Base-by-base conservation (phyloP, 2,329 filamentous ascomycete genomes). In the Esteya vermicola region DNA sequence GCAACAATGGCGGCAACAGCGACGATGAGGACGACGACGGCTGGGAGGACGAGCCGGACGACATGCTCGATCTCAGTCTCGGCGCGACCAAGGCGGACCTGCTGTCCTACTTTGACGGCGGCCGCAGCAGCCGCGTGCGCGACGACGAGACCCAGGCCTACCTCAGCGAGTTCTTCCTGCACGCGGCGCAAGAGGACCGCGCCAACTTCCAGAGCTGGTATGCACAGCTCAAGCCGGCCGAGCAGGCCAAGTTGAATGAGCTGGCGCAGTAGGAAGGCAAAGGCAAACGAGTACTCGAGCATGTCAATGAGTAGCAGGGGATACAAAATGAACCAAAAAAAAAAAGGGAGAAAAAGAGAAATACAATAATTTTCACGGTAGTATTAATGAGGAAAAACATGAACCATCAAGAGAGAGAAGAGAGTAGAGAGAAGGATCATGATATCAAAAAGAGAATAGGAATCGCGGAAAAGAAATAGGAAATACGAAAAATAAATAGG, bases 91-190 rank as follows among this genome's bases (percentile, higher is more conserved):
- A 82, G 57, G 67, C 72, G 18, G 83, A 93, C 44, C 70, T 95
- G 33, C 93, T 94, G 84, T 74, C 77, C 2, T 85, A 74, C 52
- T 72, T 75, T 20, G 78, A 78, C 33, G 68, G 69, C 20, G 68
- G 69, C 14, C 67, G 68, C 40, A 67, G n/a, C n/a, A n/a, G 54
- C 50, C 75, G 86, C 39, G 75, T 81, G 52, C 74, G 79, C 26
- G 89, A 96, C 54, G 85, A 95, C 54, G 86, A 94, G 66, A 94
- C 88, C 8, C 85, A 93, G 56, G 74, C 72, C 4, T 94, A 85
- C 57, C 65, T 96, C 35, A 70, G 76, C 1, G 76, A 88, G 13
- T 95, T 93, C 62, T 95, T 95, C 62, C 57, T 78, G 36, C 54
- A 57, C 12, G 70, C 69, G 9, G 70, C 66, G 10, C 63, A 60